Percentiles rank a stretch among this genome's conserved stretches.
Evolutionary conservation across 371 early-diverging fungal genomes (phyloP).

Genomic region (Rhizomucor miehei): DNA sequence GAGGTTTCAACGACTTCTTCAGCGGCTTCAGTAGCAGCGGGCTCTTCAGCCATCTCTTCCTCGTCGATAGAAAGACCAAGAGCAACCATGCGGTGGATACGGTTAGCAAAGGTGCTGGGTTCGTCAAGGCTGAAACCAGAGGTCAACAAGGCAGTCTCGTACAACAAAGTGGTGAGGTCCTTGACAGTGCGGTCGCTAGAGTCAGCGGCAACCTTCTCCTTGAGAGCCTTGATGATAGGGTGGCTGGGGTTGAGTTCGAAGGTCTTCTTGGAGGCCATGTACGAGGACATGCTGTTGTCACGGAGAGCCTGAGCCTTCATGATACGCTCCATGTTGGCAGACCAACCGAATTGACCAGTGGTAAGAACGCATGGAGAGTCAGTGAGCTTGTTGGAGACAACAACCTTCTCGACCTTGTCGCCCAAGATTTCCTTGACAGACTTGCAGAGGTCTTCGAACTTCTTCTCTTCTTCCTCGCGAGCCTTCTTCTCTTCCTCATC

Average conservation of each 20-base stretch:
- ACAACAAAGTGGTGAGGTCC: constrained; percentile 92
- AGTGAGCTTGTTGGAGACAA: constrained; percentile 90
- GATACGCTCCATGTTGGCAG: constrained; percentile 99
- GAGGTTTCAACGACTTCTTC: constrained; percentile 75
- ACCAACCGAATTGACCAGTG: constrained; percentile 98
- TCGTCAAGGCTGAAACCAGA: constrained; percentile 98
- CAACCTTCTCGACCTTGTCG: constrained; percentile 98
- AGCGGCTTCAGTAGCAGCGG: constrained; percentile 35
- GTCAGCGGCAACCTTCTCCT: constrained; percentile 85
- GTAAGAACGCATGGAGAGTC: constrained; percentile 97
- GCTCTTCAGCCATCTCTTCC: constrained; percentile 52
- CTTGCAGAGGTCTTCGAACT: constrained; percentile 81
- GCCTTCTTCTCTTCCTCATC: constrained; percentile 93
- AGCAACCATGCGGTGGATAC: constrained; percentile 98
- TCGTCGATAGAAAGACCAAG: constrained; percentile 95
- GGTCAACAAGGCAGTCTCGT: constrained; percentile 90
- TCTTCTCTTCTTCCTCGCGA: constrained; percentile 85
- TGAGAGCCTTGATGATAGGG: constrained; percentile 90
- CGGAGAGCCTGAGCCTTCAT: constrained; percentile 99
- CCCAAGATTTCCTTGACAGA: constrained; percentile 90
- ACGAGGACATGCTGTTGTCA: constrained; percentile 92
- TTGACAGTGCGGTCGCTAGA: constrained; percentile 96
- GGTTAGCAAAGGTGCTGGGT: constrained; percentile 87
- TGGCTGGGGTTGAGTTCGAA: constrained; percentile 96
- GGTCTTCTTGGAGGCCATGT: constrained; percentile 99